Evolutionary conservation across 176 grass and related monocot species (phyloP).

Genomic region (Puccinellia tenuiflora): DNA sequence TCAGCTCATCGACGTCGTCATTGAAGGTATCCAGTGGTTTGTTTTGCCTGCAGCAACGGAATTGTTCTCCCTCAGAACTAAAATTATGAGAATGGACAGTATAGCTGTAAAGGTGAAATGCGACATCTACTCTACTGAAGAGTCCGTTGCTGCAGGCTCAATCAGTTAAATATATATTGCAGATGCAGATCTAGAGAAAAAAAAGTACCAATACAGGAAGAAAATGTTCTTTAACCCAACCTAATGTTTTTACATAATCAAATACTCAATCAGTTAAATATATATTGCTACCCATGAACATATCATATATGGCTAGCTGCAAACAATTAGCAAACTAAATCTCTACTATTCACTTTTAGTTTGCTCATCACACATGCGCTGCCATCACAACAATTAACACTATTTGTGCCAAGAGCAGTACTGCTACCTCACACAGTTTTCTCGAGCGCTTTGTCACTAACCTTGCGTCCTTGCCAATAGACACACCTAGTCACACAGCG

Average conservation of each 20-base stretch:
- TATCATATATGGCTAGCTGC: neutral
- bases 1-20: slow-evolving; percentile 69
- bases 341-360: neutral
- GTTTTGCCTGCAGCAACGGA: slow-evolving; percentile 60
- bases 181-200: too few species aligned
- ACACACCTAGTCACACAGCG: too few species aligned
- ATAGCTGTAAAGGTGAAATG: too few species aligned
- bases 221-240: neutral
- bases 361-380: neutral
- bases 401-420: neutral
- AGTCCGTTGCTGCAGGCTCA: too few species aligned
- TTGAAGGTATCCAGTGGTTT: slow-evolving; percentile 62
- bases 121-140: too few species aligned
- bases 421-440: neutral
- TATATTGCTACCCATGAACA: neutral
- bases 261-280: neutral
- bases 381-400: neutral
- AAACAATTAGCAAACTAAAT: neutral
- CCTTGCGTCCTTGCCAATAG: too few species aligned
- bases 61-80: slow-evolving; percentile 11
- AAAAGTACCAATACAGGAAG: neutral
- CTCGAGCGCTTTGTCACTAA: neutral
- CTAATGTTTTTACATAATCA: neutral
- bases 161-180: too few species aligned
- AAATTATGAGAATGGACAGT: neutral